phyloP scores from a whole-genome alignment of 371 early-diverging fungal species.

The Sporodiniella umbellata region DNA sequence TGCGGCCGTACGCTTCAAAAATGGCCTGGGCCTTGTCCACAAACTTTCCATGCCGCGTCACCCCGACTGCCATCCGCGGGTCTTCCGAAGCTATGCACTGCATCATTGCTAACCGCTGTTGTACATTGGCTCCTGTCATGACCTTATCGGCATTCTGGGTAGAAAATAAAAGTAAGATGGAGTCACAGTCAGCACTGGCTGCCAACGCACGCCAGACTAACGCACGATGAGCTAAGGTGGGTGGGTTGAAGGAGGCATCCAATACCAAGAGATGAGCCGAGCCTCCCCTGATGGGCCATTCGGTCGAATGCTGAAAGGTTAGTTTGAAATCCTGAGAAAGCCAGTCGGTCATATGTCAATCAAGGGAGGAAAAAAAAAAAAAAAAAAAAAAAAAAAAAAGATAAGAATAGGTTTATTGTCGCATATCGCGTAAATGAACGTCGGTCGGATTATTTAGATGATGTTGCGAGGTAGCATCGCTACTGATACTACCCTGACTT shows the following conservation, averaged over 20 bases:
- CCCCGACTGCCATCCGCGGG: conserved; percentile 36
- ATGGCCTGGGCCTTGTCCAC: conserved; percentile 51
- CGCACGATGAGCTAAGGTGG: conserved; percentile 63
- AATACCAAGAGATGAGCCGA: conserved; percentile 36
- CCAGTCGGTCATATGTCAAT: not conserved
- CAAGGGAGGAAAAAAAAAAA: not conserved
- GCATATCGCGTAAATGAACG: conserved; percentile 33
- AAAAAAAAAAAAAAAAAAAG: conserved; percentile 1
- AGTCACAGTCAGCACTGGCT: no score
- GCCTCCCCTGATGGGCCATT: conserved; percentile 2
- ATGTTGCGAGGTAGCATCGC: conserved; percentile 30
- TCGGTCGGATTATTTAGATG: conserved; percentile 20
- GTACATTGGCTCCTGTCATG: conserved; percentile 43
- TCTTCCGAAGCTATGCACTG: conserved; percentile 35
- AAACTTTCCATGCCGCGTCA: conserved; percentile 55
- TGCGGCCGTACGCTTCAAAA: no score
- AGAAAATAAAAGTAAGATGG: conserved; percentile 49
- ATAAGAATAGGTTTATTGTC: conserved; percentile 4
- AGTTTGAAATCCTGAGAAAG: conserved; percentile 11
- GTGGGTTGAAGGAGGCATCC: conserved; percentile 70
- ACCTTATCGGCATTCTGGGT: conserved; percentile 60
- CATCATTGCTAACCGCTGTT: conserved; percentile 57
- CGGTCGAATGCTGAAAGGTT: not conserved
- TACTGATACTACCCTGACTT: conserved; percentile 36
- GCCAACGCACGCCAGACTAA: no score